phyloP scores from a whole-genome alignment of 2,329 filamentous ascomycete genomes.

The Chaetoscypha palmicola region DNA sequence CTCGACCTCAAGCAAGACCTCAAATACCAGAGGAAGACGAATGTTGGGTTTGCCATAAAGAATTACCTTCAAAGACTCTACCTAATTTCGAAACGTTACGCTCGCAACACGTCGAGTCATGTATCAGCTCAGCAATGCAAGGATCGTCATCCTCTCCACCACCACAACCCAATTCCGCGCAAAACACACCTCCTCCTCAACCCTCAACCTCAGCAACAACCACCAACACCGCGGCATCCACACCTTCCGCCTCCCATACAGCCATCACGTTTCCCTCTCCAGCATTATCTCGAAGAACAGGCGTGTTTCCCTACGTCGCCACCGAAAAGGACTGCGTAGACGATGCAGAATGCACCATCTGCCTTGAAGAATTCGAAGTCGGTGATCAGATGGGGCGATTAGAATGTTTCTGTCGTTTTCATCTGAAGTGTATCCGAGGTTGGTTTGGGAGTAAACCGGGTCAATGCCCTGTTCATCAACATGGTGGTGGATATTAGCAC shows the following conservation, averaged over 20 bases:
- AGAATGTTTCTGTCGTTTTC: constrained; percentile 61
- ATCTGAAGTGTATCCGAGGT: constrained; percentile 50
- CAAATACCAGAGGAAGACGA: constrained; percentile 67
- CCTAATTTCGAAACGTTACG: constrained; percentile 48
- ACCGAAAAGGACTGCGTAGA: constrained; percentile 65
- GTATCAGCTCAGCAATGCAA: constrained; percentile 36
- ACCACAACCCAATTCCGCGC: constrained; percentile 4
- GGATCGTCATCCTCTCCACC: constrained; percentile 6
- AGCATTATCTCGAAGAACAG: constrained; percentile 41
- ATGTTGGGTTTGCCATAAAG: constrained; percentile 68
- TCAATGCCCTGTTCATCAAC: constrained; percentile 59
- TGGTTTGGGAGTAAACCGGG: constrained; percentile 59
- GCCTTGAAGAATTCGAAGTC: constrained; percentile 57
- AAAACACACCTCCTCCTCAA: constrained; percentile 1
- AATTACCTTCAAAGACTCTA: constrained; percentile 54
- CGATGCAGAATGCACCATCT: constrained; percentile 61
- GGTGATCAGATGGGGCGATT: constrained; percentile 57
- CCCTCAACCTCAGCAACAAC: constrained; percentile 12
- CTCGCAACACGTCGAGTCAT: constrained; percentile 51
- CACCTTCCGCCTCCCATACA: neutral
- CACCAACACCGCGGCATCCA: constrained; percentile 1
- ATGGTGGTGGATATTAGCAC: constrained; percentile 30
- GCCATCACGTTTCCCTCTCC: constrained; percentile 8
- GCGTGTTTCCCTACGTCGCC: constrained; percentile 57
- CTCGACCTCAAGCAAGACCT: constrained; percentile 14